phyloP scores from a whole-genome alignment of 1,284 basidiomycete species.

The Trichosporon faecale region DNA sequence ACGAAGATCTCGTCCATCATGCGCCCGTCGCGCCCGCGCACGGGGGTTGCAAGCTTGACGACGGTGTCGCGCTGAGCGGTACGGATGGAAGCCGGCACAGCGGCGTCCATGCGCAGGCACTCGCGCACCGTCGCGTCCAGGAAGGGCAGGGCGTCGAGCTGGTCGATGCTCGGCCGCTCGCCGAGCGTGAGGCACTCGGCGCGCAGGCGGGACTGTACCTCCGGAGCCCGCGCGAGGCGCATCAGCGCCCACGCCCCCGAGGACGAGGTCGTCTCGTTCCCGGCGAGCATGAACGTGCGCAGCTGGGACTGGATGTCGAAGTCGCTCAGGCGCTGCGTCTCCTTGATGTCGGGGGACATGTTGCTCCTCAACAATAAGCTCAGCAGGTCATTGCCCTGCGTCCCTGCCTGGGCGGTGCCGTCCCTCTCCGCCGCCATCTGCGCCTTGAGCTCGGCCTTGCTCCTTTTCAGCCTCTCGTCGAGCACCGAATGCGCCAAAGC shows the following conservation, averaged over 20 bases:
- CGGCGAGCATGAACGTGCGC: conserved; percentile 62
- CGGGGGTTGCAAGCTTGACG: conserved; percentile 57
- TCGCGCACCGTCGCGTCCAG: conserved; percentile 65
- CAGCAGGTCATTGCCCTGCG: conserved; percentile 44
- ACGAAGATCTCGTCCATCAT: conserved; percentile 32
- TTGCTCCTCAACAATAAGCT: conserved; percentile 57
- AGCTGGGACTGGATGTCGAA: conserved; percentile 70
- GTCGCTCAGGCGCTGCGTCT: conserved; percentile 61
- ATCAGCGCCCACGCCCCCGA: conserved; percentile 71
- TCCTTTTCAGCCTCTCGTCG: neutral
- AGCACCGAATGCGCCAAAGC: conserved; percentile 29
- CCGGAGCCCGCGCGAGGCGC: conserved; percentile 60
- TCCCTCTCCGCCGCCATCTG: neutral
- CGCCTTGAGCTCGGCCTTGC: neutral
- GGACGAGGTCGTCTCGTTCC: conserved; percentile 73
- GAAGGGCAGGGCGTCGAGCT: conserved; percentile 42
- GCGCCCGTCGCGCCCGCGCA: conserved; percentile 40
- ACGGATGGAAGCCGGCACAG: conserved; percentile 63
- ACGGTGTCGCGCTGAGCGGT: conserved; percentile 59
- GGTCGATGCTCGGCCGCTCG: conserved; percentile 17
- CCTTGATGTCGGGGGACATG: conserved; percentile 57
- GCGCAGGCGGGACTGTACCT: conserved; percentile 61
- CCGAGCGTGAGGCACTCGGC: conserved; percentile 56
- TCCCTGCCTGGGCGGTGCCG: conserved; percentile 41
- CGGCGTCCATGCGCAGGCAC: conserved; percentile 61